Percentiles rank a stretch among this genome's conserved stretches.
Conservation (phyloP, 2,329 filamentous ascomycete genomes). For the Nemania abortiva region DNA sequence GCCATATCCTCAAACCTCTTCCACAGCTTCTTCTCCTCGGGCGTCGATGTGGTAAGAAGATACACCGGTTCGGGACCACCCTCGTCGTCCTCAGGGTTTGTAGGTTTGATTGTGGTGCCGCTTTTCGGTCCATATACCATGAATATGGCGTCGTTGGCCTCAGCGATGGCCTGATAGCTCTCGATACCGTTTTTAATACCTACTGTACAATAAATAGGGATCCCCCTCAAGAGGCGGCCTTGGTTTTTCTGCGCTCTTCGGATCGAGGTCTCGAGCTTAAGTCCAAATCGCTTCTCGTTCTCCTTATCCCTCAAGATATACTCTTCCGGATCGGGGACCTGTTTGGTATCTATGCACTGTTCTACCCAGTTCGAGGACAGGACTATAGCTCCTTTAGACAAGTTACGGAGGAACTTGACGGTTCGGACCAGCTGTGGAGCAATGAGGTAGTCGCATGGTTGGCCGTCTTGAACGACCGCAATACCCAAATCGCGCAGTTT, state of each 20-base stretch:
- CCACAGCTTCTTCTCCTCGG: constrained; percentile 81
- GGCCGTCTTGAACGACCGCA: constrained; percentile 79
- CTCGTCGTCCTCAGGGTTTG: constrained; percentile 71
- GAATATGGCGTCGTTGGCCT: constrained; percentile 89
- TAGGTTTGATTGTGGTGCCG: constrained; percentile 74
- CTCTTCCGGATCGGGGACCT: constrained; percentile 72
- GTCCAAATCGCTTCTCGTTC: constrained; percentile 77
- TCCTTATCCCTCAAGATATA: constrained; percentile 78
- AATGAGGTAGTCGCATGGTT: constrained; percentile 84
- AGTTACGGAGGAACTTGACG: constrained; percentile 89
- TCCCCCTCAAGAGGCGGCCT: constrained; percentile 78
- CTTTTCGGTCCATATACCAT: constrained; percentile 80
- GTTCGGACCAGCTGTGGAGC: constrained; percentile 90
- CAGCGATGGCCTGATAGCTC: constrained; percentile 86
- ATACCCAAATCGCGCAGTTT: constrained; percentile 88
- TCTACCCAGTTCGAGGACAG: constrained; percentile 85
- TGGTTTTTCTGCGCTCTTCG: constrained; percentile 80
- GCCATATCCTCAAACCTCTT: constrained; percentile 84
- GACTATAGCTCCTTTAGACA: constrained; percentile 83
- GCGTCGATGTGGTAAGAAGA: constrained; percentile 77
- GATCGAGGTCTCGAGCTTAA: constrained; percentile 77
- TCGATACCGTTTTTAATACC: constrained; percentile 84
- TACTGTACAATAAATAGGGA: constrained; percentile 87
- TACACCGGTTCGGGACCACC: constrained; percentile 80
- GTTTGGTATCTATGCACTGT: constrained; percentile 75